These are phyloP conservation scores for Coleophoma crateriformis DNA, from an alignment of 2,329 filamentous ascomycete genomes.

Conservation along the genomic window DNA sequence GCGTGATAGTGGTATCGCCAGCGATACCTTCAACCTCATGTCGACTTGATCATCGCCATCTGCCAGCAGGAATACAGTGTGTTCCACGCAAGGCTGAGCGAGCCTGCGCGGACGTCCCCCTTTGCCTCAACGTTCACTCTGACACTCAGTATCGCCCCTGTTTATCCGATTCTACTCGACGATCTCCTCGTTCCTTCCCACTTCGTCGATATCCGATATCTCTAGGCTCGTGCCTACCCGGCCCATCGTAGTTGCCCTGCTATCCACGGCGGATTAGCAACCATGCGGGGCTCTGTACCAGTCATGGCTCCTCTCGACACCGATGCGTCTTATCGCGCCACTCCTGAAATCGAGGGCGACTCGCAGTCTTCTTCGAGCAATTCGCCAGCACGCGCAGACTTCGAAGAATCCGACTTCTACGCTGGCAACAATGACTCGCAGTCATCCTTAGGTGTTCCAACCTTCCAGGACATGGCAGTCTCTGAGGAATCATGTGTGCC, in stretches of 20 bases:
- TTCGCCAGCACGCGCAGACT: constrained; percentile 70
- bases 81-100: no score
- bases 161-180: no score
- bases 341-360: constrained; percentile 23
- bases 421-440: constrained; percentile 85
- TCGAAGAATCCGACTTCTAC: constrained; percentile 93
- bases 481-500: constrained; percentile 63
- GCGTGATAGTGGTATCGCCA: no score
- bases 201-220: no score
- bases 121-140: no score
- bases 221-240: not conserved
- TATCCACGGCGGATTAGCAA: not conserved
- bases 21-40: no score
- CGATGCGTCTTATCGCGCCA: constrained; percentile 17
- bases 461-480: constrained; percentile 68
- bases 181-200: no score
- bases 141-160: no score
- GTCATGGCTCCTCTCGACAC: constrained; percentile 18
- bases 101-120: no score
- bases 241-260: not conserved
- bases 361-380: constrained; percentile 52
- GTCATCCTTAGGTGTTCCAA: constrained; percentile 80
- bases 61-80: no score
- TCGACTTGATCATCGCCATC: no score
- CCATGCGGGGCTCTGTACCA: constrained; percentile 19